Evolutionary conservation across 169 alveolate species (phyloP).

Genomic region (Cyclospora cayetanensis): DNA sequence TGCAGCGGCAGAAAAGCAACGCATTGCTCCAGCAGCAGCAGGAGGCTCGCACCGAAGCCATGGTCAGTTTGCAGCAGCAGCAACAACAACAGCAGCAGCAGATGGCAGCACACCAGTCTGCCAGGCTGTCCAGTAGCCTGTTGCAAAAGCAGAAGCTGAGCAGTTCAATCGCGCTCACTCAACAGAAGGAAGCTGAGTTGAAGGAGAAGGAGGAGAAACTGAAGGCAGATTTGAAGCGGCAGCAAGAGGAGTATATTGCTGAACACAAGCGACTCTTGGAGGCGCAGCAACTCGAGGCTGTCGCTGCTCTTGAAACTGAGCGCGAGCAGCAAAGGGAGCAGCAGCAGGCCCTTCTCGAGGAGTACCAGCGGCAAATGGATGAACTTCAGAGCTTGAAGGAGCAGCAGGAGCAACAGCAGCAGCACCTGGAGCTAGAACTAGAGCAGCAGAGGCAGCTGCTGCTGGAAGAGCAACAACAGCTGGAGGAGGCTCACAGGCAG

Average conservation of each 20-base stretch:
- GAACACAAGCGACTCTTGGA: slow-evolving; percentile 29
- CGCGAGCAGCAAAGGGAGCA: slow-evolving; percentile 9
- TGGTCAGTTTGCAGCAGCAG: slow-evolving; percentile 31
- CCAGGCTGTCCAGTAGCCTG: background rate
- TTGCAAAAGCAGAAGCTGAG: slow-evolving; percentile 27
- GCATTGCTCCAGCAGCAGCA: slow-evolving; percentile 49
- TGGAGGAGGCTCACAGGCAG: slow-evolving; percentile 28
- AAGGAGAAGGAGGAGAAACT: background rate
- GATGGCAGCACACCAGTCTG: background rate
- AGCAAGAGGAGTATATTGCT: background rate
- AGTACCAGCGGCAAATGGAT: background rate
- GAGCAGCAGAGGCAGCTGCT: slow-evolving; percentile 51
- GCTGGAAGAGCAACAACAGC: slow-evolving; percentile 45
- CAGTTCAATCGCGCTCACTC: background rate
- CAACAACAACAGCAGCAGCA: slow-evolving; percentile 46
- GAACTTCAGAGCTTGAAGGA: background rate
- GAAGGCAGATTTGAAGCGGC: background rate
- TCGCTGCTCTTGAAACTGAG: background rate
- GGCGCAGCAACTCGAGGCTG: background rate
- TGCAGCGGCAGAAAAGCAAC: slow-evolving; percentile 52
- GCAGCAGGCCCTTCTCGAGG: slow-evolving; percentile 2
- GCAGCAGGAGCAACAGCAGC: slow-evolving; percentile 32
- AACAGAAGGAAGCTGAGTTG: background rate
- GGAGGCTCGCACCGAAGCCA: background rate
- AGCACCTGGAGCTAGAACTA: background rate